Conservation (phyloP, 1,139 yeast species). For the Blastobotrys serpentis region DNA sequence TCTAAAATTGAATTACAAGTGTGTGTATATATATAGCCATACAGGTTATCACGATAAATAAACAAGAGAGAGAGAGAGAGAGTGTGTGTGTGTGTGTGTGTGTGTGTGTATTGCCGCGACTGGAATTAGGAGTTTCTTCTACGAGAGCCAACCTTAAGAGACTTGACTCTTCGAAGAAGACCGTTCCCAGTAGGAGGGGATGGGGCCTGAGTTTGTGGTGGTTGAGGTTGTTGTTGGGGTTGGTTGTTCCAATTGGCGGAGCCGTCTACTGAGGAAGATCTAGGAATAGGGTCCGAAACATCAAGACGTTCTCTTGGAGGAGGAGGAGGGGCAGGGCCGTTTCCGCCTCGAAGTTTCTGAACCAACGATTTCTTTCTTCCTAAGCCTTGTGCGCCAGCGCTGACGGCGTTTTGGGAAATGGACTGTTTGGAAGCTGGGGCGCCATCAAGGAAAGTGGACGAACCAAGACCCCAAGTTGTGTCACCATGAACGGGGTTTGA, state of each 20-base stretch:
- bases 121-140: conserved; percentile 17
- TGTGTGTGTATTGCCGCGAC: no score
- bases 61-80: neutral
- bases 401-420: conserved; percentile 37
- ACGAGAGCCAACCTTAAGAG: conserved; percentile 60
- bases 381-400: conserved; percentile 29
- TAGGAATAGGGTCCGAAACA: conserved; percentile 15
- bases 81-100: no score
- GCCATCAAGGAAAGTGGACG: conserved; percentile 89
- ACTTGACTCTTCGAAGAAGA: conserved; percentile 78
- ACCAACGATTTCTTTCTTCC: conserved; percentile 66
- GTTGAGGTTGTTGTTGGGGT: no score
- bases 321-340: conserved; percentile 24
- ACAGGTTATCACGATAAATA: conserved; percentile 9
- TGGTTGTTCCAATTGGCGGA: no score
- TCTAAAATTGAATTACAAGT: neutral
- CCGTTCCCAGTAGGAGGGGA: conserved; percentile 37
- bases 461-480: conserved; percentile 82
- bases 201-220: conserved; percentile 10
- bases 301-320: conserved; percentile 15
- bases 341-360: conserved; percentile 53
- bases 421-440: conserved; percentile 80
- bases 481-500: conserved; percentile 80
- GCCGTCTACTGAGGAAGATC: conserved; percentile 13
- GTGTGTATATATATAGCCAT: conserved; percentile 4